Evolutionary conservation across 345 rosid genomes (phyloP), one percentile per base, ranked within the genome.

Genomic region (Fremontodendron californicum): DNA sequence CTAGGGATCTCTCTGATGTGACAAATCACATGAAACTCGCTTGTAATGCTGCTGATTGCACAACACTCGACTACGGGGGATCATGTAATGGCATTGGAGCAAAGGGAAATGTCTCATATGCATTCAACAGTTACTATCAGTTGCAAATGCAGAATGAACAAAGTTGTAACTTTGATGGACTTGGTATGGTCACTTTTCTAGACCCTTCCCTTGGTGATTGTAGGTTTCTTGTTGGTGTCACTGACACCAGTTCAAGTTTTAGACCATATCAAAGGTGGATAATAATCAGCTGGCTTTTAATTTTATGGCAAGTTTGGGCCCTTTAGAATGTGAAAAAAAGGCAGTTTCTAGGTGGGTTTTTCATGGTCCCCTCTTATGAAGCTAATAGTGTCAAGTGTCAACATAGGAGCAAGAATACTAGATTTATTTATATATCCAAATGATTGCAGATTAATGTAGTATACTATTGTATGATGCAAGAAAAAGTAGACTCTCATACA

Each of bases 61-160:
- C 98, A 0, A 93, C 97, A 5, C 98, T 93, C 55, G 79, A 85
- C 78, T 86, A 89, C 4, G 99, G 98, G 6, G 99, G 97, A 37
- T 93, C 97, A 0, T 96, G 99, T 79, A 96, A 90, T 67, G 89
- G 78, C 70, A 87, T 96, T 54, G 99, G 96, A 21, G 92, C 80
- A 23, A 96, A 93, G 74, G 99, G 91, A 25, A 96, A 93, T 48
- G 82, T 92, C 80, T 96, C 98, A 2, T 96, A 92, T 79, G 96
- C 93, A 75, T 96, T 96, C 89, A 96, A 96, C 80, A 93, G 99
- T 78, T 96, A 90, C 84, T 96, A 96, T 83, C 99, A 96, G 87
- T 57, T 88, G 80, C 94, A 85, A 78, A 87, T 86, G 93, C 99
- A 96, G 82, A 84, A 89, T 15, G 90, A 86, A 35, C 85, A 75